Base-by-base conservation (phyloP, 306 rosid genomes). In the Oxytropis ochrocephala region DNA sequence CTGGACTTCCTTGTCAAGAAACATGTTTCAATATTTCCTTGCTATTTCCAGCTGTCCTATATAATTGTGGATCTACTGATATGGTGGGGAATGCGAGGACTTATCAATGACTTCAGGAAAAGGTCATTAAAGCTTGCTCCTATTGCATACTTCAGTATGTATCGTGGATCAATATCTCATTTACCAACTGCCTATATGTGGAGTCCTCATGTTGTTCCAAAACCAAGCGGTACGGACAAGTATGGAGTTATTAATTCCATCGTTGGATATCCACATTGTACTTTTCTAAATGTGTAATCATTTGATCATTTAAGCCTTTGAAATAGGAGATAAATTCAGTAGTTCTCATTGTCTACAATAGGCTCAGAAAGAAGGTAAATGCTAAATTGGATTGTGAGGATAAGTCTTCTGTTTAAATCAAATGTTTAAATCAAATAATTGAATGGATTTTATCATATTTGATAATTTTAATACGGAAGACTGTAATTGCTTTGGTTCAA, bases 11-110 rank as follows among this genome's bases (percentile, higher is more conserved):
- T 78, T 61, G 48, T 46, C 65, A 19, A 24, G 39, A 50, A 27
- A 27, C 14, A 47, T 69, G 61, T 68, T 76, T 74, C 49, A 53
- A 67, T 72, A 60, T 87, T 69, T 79, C 58, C 76, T 68, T 84
- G 66, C 65, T 64, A 27, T 55, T 38, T 85, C 75, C 88, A 90
- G 99, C 86, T 94, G 52, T 87, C 99, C 24, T 94, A 91, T 77
- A 81, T 94, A 72, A 70, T 91, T 73, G 97, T 94, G 82, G 97
- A 94, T 82, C 85, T 88, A 73, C 72, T 94, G 69, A 84, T 87
- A 79, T 94, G 99, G 99, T 94, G 97, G 99, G 90, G 96, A 64
- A 87, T 91, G 50, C 87, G 97, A 83, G 87, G 88, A 60, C 80
- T 85, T 53, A 89, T 94, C 55, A 94, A 94, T 69, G 89, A 85